Base-by-base conservation (phyloP, 208 protist species). In the Acanthamoeba royreba region DNA sequence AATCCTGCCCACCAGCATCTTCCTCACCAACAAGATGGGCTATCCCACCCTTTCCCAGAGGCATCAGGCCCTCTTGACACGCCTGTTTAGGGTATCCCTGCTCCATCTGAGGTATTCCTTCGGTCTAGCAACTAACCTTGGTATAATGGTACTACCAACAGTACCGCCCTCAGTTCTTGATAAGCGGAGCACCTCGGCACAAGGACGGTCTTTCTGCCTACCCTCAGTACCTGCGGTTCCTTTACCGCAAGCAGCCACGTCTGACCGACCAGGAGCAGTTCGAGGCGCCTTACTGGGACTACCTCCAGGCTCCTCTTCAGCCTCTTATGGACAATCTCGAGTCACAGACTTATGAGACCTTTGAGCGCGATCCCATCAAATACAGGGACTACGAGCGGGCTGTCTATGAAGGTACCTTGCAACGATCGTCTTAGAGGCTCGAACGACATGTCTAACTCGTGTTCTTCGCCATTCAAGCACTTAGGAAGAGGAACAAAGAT, bases 291-390 rank as follows among this genome's bases (percentile, higher is more conserved):
- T 99, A 98, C 94, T 97, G 99, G 83, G 97, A 98, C 92, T 98
- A 96, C 93, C 92, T 98, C 17, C 97, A 98, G 93, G 89, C 93
- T 19, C 96, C 94, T 4, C 81, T 97, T 17, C 96, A 96, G 97
- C 99, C 99, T 2, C 97, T 99, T 42, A 97, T 97, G 46, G 98
- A 99, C 94, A 98, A 99, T 95, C 97, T 99, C 25, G 98, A 99
- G 49, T 99, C 98, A 93, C 97, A 97, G 81, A 98, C 98, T 17
- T 99, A 99, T 97, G 99, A 99, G 93, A 98, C 99, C 0, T 99
- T 99, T 95, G 99, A 99, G 97, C 94, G 97, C 53, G 99, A 99
- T 95, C 97, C 98, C 11, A 94, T 97, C 90, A 99, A 99, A 96
- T 99, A 99, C 94, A 38, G 25, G 17, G 95, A 97, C 85, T 99